Evolutionary conservation across 129 eudicot species (phyloP), one percentile per base, ranked within the genome.

Genomic region (Flaveria bidentis): DNA sequence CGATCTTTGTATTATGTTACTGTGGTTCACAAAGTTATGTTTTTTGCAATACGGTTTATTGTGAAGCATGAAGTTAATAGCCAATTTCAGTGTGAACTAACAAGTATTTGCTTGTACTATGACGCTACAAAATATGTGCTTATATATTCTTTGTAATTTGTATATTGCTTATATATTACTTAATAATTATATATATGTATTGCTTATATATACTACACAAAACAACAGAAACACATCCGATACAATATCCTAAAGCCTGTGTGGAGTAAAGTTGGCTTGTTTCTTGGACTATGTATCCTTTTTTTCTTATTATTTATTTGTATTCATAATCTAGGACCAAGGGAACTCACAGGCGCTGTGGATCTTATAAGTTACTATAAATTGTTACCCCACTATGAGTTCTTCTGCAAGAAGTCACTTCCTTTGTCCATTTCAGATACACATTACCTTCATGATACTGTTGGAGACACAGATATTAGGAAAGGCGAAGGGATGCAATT

Each of bases 401-500:
- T 91, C 73, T 91, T 91, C 82, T 88, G 94, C 91, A 91, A 88
- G 82, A 84, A 79, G 50, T 72, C 94, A 76, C 82, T 77, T 69
- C 87, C 90, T 47, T 73, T 51, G 18, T 85, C 89, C 23, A 84
- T 88, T 61, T 82, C 86, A 16, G 94, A 88, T 46, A 84, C 94
- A 16, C 89, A 79, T 47, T 91, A 88, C 85, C 88, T 91, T 61
- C 81, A 63, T 50, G 83, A 86, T 76, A 87, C 85, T 39, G 87
- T 88, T 15, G 92, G 95, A 20, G 97, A 84, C 64, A 79, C 85
- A 49, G 84, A 85, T 52, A 82, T 91, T 15, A 83, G 89, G 74
- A 91, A 83, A 81, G 92, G 92, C 44, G 92, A 88, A 63, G 97
- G 95, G 42, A 88, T 91, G 91, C 85, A 91, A 69, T 65, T 88